Base-by-base conservation (phyloP, 306 rosid genomes). In the Prinsepia uniflora region DNA sequence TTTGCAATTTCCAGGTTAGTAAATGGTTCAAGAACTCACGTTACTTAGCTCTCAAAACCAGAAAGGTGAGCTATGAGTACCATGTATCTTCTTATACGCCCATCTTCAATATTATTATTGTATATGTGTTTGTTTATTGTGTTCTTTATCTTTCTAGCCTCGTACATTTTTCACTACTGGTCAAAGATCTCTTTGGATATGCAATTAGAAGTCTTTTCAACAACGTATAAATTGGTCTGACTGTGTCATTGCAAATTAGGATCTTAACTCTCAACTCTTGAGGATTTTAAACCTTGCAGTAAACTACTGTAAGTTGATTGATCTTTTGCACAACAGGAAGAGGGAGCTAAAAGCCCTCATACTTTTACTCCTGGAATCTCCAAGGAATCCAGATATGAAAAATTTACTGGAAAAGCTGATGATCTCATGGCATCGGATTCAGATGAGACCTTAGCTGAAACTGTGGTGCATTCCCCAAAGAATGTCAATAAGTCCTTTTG, bases 21-120 rank as follows among this genome's bases (percentile, higher is more conserved):
- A 92, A 92, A 87, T 92, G 98, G 98, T 92, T 92, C 88, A 92
- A 92, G 81, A 92, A 92, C 77, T 87, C 98, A 45, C 98, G 98
- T 46, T 92, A 89, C 78, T 39, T 83, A 13, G 96, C 98, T 41
- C 91, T 87, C 50, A 89, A 84, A 82, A 73, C 83, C 74, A 81
- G 89, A 79, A 92, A 86, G 96, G 98, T 89, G 52, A 72, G 75
- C 64, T 80, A 40, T 57, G 19, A 42, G 18, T 36, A 30, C 67
- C 43, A 36, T 71, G 40, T n/a, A 11, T 75, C 54, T 9, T 59
- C 48, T 42, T 48, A 6, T 24, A 19, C 53, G 40, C 62, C 59
- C 39, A 45, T 52, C 57, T 68, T 48, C 24, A 0, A 8, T 10
- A 18, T 36, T 55, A 46, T 48, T 6, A 15, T 57, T 10, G 61